Base-by-base conservation (phyloP, 495 filamentous ascomycete genomes). In the Pseudotulostoma volvatum region DNA sequence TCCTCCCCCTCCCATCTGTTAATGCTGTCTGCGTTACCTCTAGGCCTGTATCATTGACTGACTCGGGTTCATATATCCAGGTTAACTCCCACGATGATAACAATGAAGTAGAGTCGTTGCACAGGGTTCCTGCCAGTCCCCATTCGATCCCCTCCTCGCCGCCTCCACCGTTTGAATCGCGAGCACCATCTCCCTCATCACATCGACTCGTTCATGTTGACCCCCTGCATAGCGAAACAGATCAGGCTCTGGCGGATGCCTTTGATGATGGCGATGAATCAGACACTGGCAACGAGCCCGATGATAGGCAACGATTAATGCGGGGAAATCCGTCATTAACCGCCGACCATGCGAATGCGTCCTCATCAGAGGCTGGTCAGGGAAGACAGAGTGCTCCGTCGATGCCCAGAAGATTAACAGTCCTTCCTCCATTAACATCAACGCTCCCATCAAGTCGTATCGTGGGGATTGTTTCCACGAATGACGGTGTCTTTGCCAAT, bases 401-500 rank as follows among this genome's bases (percentile, higher is more conserved):
- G 18, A 37, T 67, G 11, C 48, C 62, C 34, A 55, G 74, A 47
- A 56, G 62, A 41, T 61, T 64, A 14, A 77, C 74, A 38, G 49
- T 75, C 41, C 42, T 76, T 41, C 67, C 68, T 4, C 55, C 50
- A 15, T 69, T 71, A 36, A 45, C 66, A n/a, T 40, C 60, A 31
- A 39, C 53, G 41, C 46, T 56, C 9, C 48, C 48, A 28, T 46
- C 59, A 1, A 58, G 63, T 41, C 63, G 67, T 37, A 63, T 79
- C 7, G 72, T 81, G 46, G 50, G 47, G 7, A 71, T 81, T 47
- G 50, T 46, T 20, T 53, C 56, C 7, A 64, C 66, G 11, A 88
- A 86, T 38, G 92, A 97, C 67, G 90, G 90, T 40, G 90, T 97
- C 21, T 97, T 93, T 59, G 86, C 88, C 44, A 97, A 97, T 53